These are phyloP conservation scores for Zanthoxylum bungeanum DNA, from an alignment of 345 rosid species.

Conservation along the genomic window DNA sequence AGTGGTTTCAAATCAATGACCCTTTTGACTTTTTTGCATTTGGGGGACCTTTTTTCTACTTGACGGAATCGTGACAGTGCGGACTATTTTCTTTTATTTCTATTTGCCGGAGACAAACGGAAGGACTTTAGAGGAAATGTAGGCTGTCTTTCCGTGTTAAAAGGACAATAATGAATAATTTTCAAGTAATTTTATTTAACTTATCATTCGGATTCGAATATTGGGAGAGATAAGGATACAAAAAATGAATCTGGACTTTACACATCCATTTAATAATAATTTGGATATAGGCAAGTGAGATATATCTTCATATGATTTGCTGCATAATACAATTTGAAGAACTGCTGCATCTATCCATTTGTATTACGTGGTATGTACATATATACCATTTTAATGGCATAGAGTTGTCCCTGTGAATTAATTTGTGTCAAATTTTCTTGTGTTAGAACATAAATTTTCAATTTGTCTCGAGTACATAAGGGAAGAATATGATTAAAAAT, in stretches of 20 bases:
- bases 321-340: no score
- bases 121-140: conserved; percentile 53
- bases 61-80: conserved; percentile 42
- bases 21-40: conserved; percentile 45
- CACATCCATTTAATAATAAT: no score
- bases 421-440: not conserved
- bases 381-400: not conserved
- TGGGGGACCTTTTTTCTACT: conserved; percentile 58
- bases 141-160: conserved; percentile 47
- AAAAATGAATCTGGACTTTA: no score
- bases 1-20: conserved; percentile 62
- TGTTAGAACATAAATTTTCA: not conserved
- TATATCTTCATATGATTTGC: not conserved
- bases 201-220: no score
- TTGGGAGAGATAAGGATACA: no score
- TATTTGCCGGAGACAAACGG: conserved; percentile 69
- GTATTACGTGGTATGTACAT: not conserved
- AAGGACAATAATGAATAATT: no score
- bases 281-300: not conserved
- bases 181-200: no score
- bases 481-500: not conserved
- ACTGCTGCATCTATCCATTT: not conserved
- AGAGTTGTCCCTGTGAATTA: not conserved
- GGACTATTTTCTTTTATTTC: conserved; percentile 42
- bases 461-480: not conserved